phyloP scores from a whole-genome alignment of 2,329 filamentous ascomycete species.

The Pleochaeta shiraiana region DNA sequence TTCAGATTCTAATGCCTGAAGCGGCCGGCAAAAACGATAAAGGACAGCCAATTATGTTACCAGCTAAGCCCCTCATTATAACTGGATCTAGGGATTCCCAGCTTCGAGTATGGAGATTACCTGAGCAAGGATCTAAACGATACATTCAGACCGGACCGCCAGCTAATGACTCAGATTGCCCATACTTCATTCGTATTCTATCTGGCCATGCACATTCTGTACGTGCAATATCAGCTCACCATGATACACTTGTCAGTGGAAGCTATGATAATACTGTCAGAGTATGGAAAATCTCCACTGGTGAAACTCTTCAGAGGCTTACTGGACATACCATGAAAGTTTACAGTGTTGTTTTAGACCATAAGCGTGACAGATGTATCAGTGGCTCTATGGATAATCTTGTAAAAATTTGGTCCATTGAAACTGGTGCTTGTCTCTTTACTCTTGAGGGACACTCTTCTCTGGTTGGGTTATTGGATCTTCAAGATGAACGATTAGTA shows the following conservation, averaged over 20 bases:
- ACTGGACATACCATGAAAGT: constrained; percentile 83
- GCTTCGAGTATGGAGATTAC: constrained; percentile 82
- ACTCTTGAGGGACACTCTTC: constrained; percentile 86
- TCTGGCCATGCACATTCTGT: constrained; percentile 83
- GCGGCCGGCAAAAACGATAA: constrained; percentile 49
- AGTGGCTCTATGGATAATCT: constrained; percentile 97
- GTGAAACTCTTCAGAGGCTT: constrained; percentile 65
- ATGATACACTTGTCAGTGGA: constrained; percentile 88
- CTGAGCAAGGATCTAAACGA: constrained; percentile 51
- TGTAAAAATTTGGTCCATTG: constrained; percentile 93
- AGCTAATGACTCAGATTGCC: constrained; percentile 58
- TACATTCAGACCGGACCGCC: constrained; percentile 65
- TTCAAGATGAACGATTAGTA: constrained; percentile 75
- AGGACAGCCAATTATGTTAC: constrained; percentile 67
- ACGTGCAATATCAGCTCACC: constrained; percentile 83
- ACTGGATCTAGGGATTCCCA: constrained; percentile 92
- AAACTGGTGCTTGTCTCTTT: constrained; percentile 64
- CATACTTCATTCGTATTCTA: constrained; percentile 80
- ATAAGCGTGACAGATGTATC: constrained; percentile 81
- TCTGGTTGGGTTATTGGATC: constrained; percentile 75
- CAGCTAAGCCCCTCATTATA: constrained; percentile 86
- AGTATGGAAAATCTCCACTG: constrained; percentile 95
- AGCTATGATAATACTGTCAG: constrained; percentile 92
- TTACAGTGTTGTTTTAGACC: constrained; percentile 89
- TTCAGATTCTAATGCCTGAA: constrained; percentile 82